Evolutionary conservation across 306 rosid genomes (phyloP).

Genomic region (Corylus avellana): DNA sequence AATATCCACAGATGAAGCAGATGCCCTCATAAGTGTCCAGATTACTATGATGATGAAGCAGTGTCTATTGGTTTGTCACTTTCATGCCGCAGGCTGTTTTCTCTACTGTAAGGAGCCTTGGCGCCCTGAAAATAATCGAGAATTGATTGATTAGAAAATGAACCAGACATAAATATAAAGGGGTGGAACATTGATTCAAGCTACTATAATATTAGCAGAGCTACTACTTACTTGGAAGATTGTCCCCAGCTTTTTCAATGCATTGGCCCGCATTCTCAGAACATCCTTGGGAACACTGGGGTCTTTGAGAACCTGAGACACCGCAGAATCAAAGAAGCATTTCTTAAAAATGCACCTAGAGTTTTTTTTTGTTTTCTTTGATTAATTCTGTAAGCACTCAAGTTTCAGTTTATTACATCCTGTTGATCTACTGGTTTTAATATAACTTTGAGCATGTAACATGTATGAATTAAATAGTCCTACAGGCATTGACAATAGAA

Average conservation of each 20-base stretch:
- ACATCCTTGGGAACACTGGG: conserved; percentile 69
- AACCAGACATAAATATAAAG: conserved; percentile 11
- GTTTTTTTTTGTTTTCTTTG: neutral
- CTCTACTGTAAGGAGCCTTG: conserved; percentile 63
- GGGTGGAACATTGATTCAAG: conserved; percentile 9
- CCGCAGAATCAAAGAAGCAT: neutral
- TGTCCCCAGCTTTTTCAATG: conserved; percentile 73
- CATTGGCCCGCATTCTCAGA: conserved; percentile 64
- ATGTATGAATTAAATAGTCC: neutral
- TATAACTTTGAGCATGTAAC: neutral
- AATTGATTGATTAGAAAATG: conserved; percentile 16
- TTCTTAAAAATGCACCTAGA: conserved; percentile 2
- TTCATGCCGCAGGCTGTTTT: conserved; percentile 85
- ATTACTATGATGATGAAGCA: conserved; percentile 54
- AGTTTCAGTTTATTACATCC: neutral
- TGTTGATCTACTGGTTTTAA: neutral
- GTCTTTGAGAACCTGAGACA: conserved; percentile 76
- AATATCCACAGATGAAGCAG: conserved; percentile 19
- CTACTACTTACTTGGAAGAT: conserved; percentile 75
- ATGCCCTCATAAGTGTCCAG: neutral
- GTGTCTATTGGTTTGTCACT: conserved; percentile 2
- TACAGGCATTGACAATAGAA: neutral
- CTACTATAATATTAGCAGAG: conserved; percentile 2
- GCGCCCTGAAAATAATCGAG: conserved; percentile 66
- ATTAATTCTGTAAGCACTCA: neutral